These are phyloP conservation scores for Ciborinia camelliae DNA, from an alignment of 2,329 filamentous ascomycete genomes.

Conservation along the genomic window DNA sequence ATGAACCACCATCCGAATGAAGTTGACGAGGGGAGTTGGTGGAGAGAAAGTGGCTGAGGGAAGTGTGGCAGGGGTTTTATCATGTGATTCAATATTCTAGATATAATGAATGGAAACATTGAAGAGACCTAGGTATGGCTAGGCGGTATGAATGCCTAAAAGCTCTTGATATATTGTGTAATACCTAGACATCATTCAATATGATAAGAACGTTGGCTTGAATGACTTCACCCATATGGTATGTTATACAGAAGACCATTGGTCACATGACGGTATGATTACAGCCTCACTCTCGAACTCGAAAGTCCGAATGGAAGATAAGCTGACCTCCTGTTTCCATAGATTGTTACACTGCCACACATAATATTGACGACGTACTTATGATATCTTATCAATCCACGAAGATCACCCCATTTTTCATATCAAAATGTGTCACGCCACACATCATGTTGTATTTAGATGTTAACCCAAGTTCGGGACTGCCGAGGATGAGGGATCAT, in stretches of 20 bases:
- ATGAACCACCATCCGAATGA: background rate
- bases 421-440: background rate
- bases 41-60: background rate
- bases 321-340: too few species aligned
- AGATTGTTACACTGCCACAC: too few species aligned
- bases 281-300: background rate
- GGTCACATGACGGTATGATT: background rate
- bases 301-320: too few species aligned
- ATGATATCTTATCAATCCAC: background rate
- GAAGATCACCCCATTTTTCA: background rate
- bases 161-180: background rate
- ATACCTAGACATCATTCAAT: background rate
- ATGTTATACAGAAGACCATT: background rate
- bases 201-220: background rate
- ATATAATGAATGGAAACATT: too few species aligned
- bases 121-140: too few species aligned
- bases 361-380: too few species aligned
- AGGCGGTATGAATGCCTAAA: too few species aligned
- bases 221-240: background rate
- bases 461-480: background rate
- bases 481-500: background rate
- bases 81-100: background rate
- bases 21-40: background rate
- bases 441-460: background rate
- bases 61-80: background rate